Percentiles rank a stretch among this genome's conserved stretches.
These are phyloP conservation scores for Ceratocystiopsis minuta DNA, from an alignment of 2,329 filamentous ascomycete species.

Conservation along the genomic window DNA sequence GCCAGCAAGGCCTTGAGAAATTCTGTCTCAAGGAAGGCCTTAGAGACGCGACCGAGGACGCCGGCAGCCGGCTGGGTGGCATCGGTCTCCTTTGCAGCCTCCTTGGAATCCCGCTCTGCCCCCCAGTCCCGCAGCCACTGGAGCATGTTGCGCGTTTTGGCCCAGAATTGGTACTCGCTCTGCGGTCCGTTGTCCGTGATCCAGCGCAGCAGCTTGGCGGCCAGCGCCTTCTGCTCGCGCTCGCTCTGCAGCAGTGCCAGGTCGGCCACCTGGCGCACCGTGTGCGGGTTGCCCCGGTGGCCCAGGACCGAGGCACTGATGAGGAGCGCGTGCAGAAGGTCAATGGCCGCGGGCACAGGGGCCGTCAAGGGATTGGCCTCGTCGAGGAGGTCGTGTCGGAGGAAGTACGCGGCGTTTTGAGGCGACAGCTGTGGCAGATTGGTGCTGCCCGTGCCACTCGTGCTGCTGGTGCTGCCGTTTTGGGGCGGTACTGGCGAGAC, in stretches of 20 bases:
- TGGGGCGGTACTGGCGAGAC: too few relatives aligned
- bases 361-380: conserved; percentile 46
- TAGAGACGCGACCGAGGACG: conserved; percentile 40
- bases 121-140: conserved; percentile 63
- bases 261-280: conserved; percentile 38
- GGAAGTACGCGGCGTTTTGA: conserved; percentile 22
- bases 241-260: conserved; percentile 45
- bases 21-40: conserved; percentile 48
- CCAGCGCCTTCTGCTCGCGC: conserved; percentile 43
- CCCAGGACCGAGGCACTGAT: conserved; percentile 41
- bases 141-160: conserved; percentile 41
- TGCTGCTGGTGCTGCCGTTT: too few relatives aligned
- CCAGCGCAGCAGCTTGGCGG: conserved; percentile 38
- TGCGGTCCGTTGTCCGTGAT: conserved; percentile 31
- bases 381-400: conserved; percentile 36
- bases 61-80: conserved; percentile 20
- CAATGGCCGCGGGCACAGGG: conserved; percentile 35
- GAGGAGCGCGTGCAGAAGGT: conserved; percentile 44
- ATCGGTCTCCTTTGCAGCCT: conserved; percentile 9
- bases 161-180: conserved; percentile 47
- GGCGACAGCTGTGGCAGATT: conserved; percentile 5
- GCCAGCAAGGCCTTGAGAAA: conserved; percentile 50
- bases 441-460: too few relatives aligned
- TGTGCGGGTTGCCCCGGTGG: conserved; percentile 29
- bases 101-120: too few relatives aligned